Conservation (phyloP, 1,284 basidiomycete species). For the Naganishia albida region DNA sequence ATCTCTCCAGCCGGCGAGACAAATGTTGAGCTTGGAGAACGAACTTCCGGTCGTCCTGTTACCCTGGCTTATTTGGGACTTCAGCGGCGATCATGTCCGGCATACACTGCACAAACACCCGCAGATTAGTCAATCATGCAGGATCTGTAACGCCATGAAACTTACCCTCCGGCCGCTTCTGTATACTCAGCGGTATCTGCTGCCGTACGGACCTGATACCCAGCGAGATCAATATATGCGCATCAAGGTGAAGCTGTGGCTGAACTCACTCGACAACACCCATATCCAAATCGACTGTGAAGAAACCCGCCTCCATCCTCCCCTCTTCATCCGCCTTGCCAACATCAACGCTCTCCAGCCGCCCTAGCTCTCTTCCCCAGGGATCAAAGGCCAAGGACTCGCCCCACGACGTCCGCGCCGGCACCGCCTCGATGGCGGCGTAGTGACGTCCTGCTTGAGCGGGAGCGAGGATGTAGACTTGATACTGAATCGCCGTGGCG, state of each 20-base stretch:
- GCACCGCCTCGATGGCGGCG: not conserved
- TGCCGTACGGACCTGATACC: slow-evolving; percentile 30
- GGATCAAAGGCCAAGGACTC: slow-evolving; percentile 49
- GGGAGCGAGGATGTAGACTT: slow-evolving; percentile 49
- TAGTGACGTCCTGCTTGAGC: slow-evolving; percentile 49
- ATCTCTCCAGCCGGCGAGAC: no score
- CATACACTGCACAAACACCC: not conserved
- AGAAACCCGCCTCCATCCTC: slow-evolving; percentile 41
- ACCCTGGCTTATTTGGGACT: no score
- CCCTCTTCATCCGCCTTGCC: slow-evolving; percentile 28
- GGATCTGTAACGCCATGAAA: not conserved
- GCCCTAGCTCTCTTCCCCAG: slow-evolving; percentile 42
- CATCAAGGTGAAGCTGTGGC: no score
- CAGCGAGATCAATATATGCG: no score
- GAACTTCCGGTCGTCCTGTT: not conserved
- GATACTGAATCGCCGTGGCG: slow-evolving; percentile 47
- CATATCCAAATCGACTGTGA: slow-evolving; percentile 42
- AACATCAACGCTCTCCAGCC: slow-evolving; percentile 40
- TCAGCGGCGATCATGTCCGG: not conserved
- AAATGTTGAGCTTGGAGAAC: not conserved
- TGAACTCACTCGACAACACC: slow-evolving; percentile 38
- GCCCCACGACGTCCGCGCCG: slow-evolving; percentile 43
- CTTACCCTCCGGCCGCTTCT: slow-evolving; percentile 42
- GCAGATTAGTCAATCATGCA: not conserved
- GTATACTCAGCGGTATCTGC: slow-evolving; percentile 48